Evolutionary conservation across 257 asterid species (phyloP).

Genomic region (Scutellaria minor): DNA sequence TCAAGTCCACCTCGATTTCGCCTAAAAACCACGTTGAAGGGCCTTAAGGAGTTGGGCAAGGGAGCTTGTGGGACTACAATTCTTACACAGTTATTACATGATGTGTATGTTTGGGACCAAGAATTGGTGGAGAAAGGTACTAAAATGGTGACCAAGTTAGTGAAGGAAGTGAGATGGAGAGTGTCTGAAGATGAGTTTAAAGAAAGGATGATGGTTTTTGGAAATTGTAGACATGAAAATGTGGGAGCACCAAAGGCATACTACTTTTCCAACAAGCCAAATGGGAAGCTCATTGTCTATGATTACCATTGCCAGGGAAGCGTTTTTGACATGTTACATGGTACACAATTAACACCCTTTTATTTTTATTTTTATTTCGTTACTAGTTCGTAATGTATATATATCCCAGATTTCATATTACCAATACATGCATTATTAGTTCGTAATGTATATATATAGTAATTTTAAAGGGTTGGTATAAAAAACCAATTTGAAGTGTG

Average conservation of each 20-base stretch:
- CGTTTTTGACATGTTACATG: slow-evolving; percentile 36
- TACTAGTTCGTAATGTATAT: too few relatives aligned
- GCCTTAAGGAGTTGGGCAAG: neutral
- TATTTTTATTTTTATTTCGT: too few relatives aligned
- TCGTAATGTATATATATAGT: too few relatives aligned
- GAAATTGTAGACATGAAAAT: slow-evolving; percentile 17
- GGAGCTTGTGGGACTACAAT: neutral
- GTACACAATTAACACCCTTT: too few relatives aligned
- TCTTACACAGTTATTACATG: neutral
- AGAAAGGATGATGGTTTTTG: neutral
- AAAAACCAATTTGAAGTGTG: too few relatives aligned
- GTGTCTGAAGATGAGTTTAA: slow-evolving; percentile 6
- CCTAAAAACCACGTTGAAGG: neutral
- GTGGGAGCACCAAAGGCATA: slow-evolving; percentile 23
- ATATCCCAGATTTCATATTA: too few relatives aligned
- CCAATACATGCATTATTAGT: too few relatives aligned
- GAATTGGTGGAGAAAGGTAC: neutral
- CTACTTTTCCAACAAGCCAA: slow-evolving; percentile 9
- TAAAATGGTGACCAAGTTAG: neutral
- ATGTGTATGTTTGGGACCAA: neutral
- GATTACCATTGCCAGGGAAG: slow-evolving; percentile 43
- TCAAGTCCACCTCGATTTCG: neutral
- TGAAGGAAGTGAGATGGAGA: neutral
- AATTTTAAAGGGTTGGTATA: too few relatives aligned
- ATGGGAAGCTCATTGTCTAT: slow-evolving; percentile 18